These are phyloP conservation scores for Myriosclerotinia scirpicola DNA, from an alignment of 2,329 filamentous ascomycete species.

Conservation along the genomic window DNA sequence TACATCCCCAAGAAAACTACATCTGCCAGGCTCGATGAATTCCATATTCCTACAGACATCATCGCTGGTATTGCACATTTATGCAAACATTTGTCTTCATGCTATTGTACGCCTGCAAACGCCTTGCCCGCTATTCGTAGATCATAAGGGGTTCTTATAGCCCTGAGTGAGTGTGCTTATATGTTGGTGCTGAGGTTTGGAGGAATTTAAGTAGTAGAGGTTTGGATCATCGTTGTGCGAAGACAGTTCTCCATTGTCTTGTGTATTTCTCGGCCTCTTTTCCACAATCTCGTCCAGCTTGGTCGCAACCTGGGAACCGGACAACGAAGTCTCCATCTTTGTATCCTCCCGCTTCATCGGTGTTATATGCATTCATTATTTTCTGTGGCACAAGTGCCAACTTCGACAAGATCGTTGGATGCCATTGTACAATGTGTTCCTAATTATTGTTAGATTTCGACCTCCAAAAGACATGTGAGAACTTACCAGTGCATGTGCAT, in stretches of 20 bases:
- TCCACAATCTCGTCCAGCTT: conserved; percentile 60
- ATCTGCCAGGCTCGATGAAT: conserved; percentile 36
- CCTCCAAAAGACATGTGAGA: conserved; percentile 23
- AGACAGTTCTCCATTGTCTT: conserved; percentile 40
- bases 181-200: conserved; percentile 19
- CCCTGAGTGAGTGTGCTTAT: conserved; percentile 29
- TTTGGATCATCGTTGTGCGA: conserved; percentile 32
- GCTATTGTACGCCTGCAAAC: conserved; percentile 34
- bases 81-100: conserved; percentile 33
- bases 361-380: conserved; percentile 75
- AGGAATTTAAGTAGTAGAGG: conserved; percentile 28
- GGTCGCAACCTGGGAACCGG: conserved; percentile 71
- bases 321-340: conserved; percentile 83
- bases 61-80: conserved; percentile 33
- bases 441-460: conserved; percentile 41
- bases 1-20: conserved; percentile 29
- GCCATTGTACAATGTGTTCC: conserved; percentile 94
- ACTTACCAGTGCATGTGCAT: conserved; percentile 82
- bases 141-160: conserved; percentile 30
- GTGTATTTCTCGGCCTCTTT: conserved; percentile 57
- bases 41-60: conserved; percentile 31
- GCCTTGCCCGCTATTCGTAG: conserved; percentile 37
- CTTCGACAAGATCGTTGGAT: conserved; percentile 90
- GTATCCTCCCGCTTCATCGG: conserved; percentile 60
- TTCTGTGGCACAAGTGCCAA: conserved; percentile 87